phyloP scores from a whole-genome alignment of 306 rosid genomes.

The Lathyrus tuberosus region DNA sequence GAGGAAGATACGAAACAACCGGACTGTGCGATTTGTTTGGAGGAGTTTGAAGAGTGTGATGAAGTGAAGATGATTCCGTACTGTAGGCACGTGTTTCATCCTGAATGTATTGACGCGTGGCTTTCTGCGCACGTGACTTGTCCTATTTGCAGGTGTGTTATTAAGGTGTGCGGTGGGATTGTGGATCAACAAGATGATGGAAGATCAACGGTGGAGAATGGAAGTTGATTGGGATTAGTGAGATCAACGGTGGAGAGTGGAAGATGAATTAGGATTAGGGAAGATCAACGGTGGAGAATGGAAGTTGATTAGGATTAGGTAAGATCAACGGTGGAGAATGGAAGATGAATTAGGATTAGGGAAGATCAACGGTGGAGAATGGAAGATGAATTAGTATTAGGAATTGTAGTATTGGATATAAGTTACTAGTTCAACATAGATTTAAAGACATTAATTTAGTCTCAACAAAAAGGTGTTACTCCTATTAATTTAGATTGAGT shows the following conservation, averaged over 20 bases:
- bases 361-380: background rate
- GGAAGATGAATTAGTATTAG: background rate
- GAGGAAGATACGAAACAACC: slow-evolving; percentile 10
- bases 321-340: slow-evolving; percentile 18
- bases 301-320: no score
- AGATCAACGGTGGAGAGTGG: slow-evolving; percentile 23
- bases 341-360: background rate
- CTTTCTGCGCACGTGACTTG: slow-evolving; percentile 52
- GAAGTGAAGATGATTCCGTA: slow-evolving; percentile 47
- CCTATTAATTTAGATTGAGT: no score
- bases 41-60: slow-evolving; percentile 43
- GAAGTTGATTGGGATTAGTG: background rate
- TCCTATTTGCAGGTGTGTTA: slow-evolving; percentile 55
- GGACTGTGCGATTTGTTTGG: slow-evolving; percentile 63
- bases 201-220: slow-evolving; percentile 23
- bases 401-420: no score
- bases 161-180: background rate
- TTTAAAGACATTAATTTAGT: no score
- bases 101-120: slow-evolving; percentile 60
- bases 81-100: slow-evolving; percentile 66
- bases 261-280: background rate
- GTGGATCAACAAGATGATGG: background rate
- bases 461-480: no score
- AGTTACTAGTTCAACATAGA: no score
- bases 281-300: no score